Evolutionary conservation across 345 rosid species (phyloP).

Genomic region (Populus alba): DNA sequence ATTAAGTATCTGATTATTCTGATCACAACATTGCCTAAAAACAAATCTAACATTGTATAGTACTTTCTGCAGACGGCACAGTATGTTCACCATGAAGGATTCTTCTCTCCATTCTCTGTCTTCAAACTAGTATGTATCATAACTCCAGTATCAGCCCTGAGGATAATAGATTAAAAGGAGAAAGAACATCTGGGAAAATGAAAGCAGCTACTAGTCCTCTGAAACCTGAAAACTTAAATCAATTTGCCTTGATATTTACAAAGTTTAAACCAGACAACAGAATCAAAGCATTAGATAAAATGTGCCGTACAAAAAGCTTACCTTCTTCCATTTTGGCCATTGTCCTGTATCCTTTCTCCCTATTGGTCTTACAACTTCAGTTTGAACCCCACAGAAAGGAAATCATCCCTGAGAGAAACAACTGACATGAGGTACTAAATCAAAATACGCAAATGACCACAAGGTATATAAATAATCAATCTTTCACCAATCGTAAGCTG

Average conservation of each 20-base stretch:
- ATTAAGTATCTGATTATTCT: background rate
- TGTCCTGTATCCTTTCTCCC: background rate
- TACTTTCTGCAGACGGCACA: background rate
- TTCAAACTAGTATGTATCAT: background rate
- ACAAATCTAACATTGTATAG: background rate
- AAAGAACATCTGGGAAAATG: too few relatives aligned
- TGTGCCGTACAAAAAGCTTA: background rate
- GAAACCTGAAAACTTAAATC: background rate
- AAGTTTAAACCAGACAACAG: background rate
- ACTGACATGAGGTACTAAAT: background rate
- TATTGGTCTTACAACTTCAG: constrained; percentile 38
- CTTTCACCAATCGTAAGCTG: background rate
- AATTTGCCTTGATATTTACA: background rate
- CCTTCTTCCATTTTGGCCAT: background rate
- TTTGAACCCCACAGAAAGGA: constrained; percentile 58
- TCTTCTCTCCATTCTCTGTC: background rate
- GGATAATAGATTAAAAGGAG: background rate
- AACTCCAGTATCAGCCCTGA: background rate
- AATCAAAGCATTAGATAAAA: background rate
- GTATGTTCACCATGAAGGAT: background rate
- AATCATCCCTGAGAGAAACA: constrained; percentile 47
- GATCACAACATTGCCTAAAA: background rate
- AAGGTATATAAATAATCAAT: background rate
- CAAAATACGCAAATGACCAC: background rate
- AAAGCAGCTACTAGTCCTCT: background rate